Base-by-base conservation (phyloP, 805 yeast species). In the Sugiyamaella qingdaonensis region DNA sequence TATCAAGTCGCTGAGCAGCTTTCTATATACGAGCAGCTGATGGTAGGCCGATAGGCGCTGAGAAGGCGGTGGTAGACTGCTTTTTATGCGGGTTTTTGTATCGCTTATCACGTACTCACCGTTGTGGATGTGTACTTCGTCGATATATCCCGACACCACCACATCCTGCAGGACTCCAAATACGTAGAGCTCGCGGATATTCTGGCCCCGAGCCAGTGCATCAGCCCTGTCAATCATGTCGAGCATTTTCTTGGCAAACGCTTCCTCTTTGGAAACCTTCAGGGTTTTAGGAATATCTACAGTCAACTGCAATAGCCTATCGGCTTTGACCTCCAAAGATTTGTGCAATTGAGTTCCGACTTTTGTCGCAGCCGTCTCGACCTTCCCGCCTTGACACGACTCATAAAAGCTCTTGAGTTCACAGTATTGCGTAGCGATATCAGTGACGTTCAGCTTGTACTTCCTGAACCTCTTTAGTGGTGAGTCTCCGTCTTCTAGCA, bases 41-140 rank as follows among this genome's bases (percentile, higher is more conserved):
- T 68, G 72, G 44, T 61, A 65, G 2, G 72, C 72, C 3, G 64
- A 54, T 2, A 63, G 57, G 47, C 58, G 50, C 46, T 62, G 62
- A 19, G 53, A 49, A 5, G 11, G 39, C 4, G 49, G 31, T 2
- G 65, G 65, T 14, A 61, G 48, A 13, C 47, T 29, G 10, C 19
- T 19, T 3, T 39, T 8, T 7, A 24, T 10, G 39, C 65, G 35
- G 14, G 70, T 62, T 46, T 68, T 68, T 10, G 70, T 66, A 24
- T 68, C 72, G 8, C 53, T 51, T 9, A 68, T 53, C 18, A 48
- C 51, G 35, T 61, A 13, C 14, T 46, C 43, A 16, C 54, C 46
- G n/a, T 54, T 51, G 3, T n/a, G 45, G n/a, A 51, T 14, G 1
- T 32, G 48, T 14, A 64, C 36, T 13, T 61, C 58, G 46, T 68